These are phyloP conservation scores for Besnoitia besnoiti DNA, from an alignment of 169 alveolate genomes.

Conservation along the genomic window DNA sequence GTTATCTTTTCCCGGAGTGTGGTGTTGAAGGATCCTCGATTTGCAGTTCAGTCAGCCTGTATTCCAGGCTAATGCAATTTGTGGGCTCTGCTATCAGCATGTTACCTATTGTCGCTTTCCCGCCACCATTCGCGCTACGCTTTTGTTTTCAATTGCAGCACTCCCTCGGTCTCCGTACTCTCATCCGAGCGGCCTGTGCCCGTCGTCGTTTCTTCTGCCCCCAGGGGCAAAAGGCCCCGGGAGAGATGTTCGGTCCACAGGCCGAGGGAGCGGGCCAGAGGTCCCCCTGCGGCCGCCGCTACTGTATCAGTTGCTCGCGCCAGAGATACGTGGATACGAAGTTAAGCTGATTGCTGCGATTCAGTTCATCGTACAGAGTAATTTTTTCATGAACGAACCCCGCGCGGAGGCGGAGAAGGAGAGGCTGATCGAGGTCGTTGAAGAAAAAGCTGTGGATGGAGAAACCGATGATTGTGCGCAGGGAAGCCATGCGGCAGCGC, in stretches of 20 bases:
- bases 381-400: constrained; percentile 1
- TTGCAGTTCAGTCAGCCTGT: too few species aligned
- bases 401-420: background rate
- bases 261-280: background rate
- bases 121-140: too few species aligned
- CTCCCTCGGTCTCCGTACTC: constrained; percentile 5
- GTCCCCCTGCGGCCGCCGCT: constrained; percentile 67
- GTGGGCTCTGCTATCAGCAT: too few species aligned
- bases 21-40: too few species aligned
- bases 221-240: background rate
- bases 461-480: background rate
- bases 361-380: constrained; percentile 49
- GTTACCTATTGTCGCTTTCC: too few species aligned
- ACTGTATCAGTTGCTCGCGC: constrained; percentile 60
- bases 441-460: background rate
- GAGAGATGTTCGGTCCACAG: background rate
- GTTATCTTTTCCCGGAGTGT: too few species aligned
- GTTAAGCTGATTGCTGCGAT: constrained; percentile 21
- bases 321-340: constrained; percentile 54
- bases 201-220: constrained; percentile 21
- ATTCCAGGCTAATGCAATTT: too few species aligned
- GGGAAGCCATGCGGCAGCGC: background rate
- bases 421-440: background rate
- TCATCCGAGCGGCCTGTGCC: constrained; percentile 17
- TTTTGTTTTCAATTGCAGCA: background rate